Percentiles rank a stretch among this genome's conserved stretches.
phyloP scores from a whole-genome alignment of 2,329 filamentous ascomycete species.

The Cryoendolithus antarcticus region DNA sequence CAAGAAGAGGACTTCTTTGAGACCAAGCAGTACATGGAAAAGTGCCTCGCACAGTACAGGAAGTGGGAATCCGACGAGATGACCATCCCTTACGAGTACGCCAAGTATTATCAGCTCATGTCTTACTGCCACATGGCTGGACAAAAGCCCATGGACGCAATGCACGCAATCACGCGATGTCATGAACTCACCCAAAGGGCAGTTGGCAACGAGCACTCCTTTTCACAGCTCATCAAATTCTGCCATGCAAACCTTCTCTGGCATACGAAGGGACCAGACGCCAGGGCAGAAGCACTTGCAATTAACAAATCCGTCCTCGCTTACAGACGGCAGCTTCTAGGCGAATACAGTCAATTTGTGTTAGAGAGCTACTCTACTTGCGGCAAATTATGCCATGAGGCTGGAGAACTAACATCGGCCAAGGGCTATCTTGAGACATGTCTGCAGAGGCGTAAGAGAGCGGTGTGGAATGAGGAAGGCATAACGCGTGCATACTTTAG shows the following conservation, averaged over 20 bases:
- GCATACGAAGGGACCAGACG: background rate
- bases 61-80: background rate
- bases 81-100: background rate
- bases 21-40: background rate
- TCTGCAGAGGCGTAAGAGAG: background rate
- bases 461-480: background rate
- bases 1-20: background rate
- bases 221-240: background rate
- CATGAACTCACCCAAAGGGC: background rate
- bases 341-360: slow-evolving; percentile 1
- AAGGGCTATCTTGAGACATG: background rate
- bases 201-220: background rate
- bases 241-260: background rate
- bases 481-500: background rate
- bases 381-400: background rate
- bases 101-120: background rate
- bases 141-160: background rate
- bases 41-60: background rate
- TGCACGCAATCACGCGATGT: background rate
- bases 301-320: background rate
- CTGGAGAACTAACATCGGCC: background rate
- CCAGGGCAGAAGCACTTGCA: background rate
- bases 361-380: slow-evolving; percentile 1
- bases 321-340: background rate
- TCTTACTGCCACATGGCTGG: background rate